A percentile compares a stretch with the other conserved stretches of the same genome.
phyloP scores from a whole-genome alignment of 352 stramenopile genomes.

The Phytophthora europaea region DNA sequence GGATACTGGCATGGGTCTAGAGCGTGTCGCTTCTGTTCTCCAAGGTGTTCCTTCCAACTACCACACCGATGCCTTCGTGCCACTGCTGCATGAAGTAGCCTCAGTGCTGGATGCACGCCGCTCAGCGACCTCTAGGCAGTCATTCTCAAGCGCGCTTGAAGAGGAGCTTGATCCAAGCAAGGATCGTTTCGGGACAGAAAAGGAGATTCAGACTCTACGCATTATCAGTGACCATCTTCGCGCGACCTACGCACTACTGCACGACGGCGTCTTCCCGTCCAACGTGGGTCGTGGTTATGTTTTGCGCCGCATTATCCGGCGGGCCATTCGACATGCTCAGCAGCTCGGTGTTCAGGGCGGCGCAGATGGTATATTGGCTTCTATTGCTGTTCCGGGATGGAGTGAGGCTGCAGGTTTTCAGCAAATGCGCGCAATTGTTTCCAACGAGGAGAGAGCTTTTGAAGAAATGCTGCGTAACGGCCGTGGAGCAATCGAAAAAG shows the following conservation, averaged over 20 bases:
- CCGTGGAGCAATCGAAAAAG: constrained; percentile 68
- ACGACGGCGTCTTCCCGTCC: constrained; percentile 95
- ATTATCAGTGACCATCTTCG: constrained; percentile 97
- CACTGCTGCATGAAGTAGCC: constrained; percentile 76
- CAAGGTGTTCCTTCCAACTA: constrained; percentile 97
- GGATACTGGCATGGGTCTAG: constrained; percentile 98
- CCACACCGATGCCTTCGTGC: constrained; percentile 97
- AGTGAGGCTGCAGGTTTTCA: constrained; percentile 41
- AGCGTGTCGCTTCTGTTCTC: constrained; percentile 96
- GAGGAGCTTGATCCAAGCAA: constrained; percentile 56
- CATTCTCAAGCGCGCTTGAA: constrained; percentile 53
- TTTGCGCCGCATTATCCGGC: constrained; percentile 94
- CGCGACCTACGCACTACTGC: constrained; percentile 94
- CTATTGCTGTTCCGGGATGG: constrained; percentile 64
- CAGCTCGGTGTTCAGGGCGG: constrained; percentile 59
- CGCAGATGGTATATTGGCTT: constrained; percentile 46
- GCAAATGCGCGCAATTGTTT: constrained; percentile 75
- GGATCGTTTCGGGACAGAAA: constrained; percentile 54
- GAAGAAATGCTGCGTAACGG: constrained; percentile 77
- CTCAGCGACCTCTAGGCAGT: constrained; percentile 14
- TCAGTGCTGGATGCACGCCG: constrained; percentile 53
- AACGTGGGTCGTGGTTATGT: constrained; percentile 98
- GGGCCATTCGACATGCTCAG: constrained; percentile 81
- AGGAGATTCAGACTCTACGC: constrained; percentile 76
- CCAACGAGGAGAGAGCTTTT: constrained; percentile 80